phyloP scores from a whole-genome alignment of 2,329 filamentous ascomycete species.

The Aspergillus brunneoviolaceus region DNA sequence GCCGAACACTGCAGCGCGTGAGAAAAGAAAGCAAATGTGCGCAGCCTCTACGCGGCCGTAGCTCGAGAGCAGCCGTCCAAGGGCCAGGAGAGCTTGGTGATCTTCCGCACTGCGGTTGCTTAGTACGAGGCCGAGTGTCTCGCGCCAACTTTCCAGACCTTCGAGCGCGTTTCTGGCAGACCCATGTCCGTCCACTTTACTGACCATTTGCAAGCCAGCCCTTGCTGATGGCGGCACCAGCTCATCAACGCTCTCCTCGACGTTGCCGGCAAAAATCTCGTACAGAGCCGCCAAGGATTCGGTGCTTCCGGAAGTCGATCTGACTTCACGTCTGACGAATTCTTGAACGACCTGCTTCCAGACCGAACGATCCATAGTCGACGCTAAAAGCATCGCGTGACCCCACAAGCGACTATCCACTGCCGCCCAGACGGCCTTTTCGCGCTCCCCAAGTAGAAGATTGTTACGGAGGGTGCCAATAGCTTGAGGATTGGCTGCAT shows the following conservation, averaged over 20 bases:
- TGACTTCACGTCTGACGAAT: conserved; percentile 93
- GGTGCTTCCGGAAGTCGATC: conserved; percentile 73
- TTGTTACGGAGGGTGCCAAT: conserved; percentile 71
- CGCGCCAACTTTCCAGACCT: conserved; percentile 89
- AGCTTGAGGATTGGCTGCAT: conserved; percentile 67
- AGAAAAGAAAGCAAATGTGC: conserved; percentile 91
- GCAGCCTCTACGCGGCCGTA: conserved; percentile 90
- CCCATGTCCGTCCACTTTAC: conserved; percentile 62
- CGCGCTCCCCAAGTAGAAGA: conserved; percentile 77
- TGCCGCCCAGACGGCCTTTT: conserved; percentile 89
- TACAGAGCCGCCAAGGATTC: conserved; percentile 90
- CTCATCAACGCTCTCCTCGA: conserved; percentile 92
- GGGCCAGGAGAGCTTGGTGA: conserved; percentile 69
- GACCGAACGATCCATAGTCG: conserved; percentile 66
- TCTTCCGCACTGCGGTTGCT: conserved; percentile 86
- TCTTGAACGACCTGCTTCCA: conserved; percentile 95
- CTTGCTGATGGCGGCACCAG: conserved; percentile 90
- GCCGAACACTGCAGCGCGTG: conserved; percentile 70
- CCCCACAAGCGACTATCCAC: conserved; percentile 94
- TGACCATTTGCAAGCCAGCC: conserved; percentile 87
- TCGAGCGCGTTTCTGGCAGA: conserved; percentile 71
- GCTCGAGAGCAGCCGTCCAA: conserved; percentile 77
- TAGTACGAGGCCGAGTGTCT: conserved; percentile 80
- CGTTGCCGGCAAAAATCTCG: conserved; percentile 89
- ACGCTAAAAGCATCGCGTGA: conserved; percentile 90